Evolutionary conservation across 306 rosid genomes (phyloP), one percentile per base, ranked within the genome.

Genomic region (Senna siamea): DNA sequence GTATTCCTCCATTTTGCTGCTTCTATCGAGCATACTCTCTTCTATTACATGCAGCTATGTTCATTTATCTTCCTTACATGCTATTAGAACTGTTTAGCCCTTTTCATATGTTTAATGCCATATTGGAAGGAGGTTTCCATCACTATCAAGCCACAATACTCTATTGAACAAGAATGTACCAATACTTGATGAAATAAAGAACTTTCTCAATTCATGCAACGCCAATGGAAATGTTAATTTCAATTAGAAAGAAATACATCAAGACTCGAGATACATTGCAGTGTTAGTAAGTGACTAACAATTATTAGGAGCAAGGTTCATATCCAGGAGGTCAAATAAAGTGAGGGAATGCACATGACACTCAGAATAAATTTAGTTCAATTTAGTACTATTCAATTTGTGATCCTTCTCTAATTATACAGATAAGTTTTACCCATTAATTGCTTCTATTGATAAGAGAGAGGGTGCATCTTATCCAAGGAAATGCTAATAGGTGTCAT

Each of bases 401-500:
- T 54, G 37, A 54, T 65, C 14, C 23, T 64, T 26, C 15, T 60
- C 28, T 9, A 23, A 34, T 60, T n/a, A 35, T 56, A 57, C 6
- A 57, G 51, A 64, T 26, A 52, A 28, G 56, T 40, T 52, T 81
- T 73, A 77, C 40, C 60, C 73, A 10, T 7, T 10, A 53, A 41
- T 12, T 53, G 56, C 40, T 82, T 69, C 65, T 26, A 26, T 35
- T 23, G 60, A 62, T 53, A 52, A 46, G 58, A 12, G 41, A 72
- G 60, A 11, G 58, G 22, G 10, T 46, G 52, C 59, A 59, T 34
- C 48, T 13, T 52, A 78, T 73, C 35, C 47, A 41, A 38, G 43
- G 18, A 66, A 66, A 79, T 53, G 51, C 47, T 61, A 38, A 30
- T 18, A 75, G 60, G 43, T 55, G 63, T 71, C 76, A 72, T 47